Conservation (phyloP, 805 yeast genomes). For the Metschnikowia cubensis region DNA sequence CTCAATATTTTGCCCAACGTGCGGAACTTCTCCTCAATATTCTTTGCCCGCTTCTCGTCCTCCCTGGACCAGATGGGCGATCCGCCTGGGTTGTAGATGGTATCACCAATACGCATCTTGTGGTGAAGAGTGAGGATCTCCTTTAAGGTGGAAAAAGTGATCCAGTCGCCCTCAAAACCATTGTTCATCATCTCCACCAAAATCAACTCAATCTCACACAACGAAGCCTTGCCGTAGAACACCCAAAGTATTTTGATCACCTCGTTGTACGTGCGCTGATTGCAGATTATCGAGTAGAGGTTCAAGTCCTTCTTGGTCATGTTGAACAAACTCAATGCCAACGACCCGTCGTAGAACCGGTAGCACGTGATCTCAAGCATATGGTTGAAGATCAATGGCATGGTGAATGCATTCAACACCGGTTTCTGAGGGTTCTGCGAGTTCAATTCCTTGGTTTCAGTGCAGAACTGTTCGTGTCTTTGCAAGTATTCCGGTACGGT, state of each 20-base stretch:
- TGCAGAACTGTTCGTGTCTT: slow-evolving; percentile 21
- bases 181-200: slow-evolving; percentile 38
- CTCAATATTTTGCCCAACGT: too few species aligned
- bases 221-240: slow-evolving; percentile 33
- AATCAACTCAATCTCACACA: slow-evolving; percentile 33
- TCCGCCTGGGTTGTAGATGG: slow-evolving; percentile 20
- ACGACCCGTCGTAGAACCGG: slow-evolving; percentile 32
- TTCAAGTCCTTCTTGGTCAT: slow-evolving; percentile 29
- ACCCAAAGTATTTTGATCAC: slow-evolving; percentile 35
- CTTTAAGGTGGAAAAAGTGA: slow-evolving; percentile 34
- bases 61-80: slow-evolving; percentile 36
- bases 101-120: slow-evolving; percentile 29
- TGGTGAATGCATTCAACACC: slow-evolving; percentile 28
- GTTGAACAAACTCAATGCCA: slow-evolving; percentile 36
- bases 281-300: slow-evolving; percentile 33
- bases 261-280: slow-evolving; percentile 41
- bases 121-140: slow-evolving; percentile 34
- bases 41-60: slow-evolving; percentile 30
- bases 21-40: slow-evolving; percentile 23
- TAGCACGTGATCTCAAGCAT: slow-evolving; percentile 22
- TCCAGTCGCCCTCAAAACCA: slow-evolving; percentile 36
- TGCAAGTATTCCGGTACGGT: slow-evolving; percentile 11
- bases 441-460: slow-evolving; percentile 15
- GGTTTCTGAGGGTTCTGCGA: slow-evolving; percentile 22
- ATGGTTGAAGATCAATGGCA: slow-evolving; percentile 35